A percentile compares a stretch with the other conserved stretches of the same genome.
Evolutionary conservation across 768 basidiomycete genomes (phyloP).

Genomic region (Lactarius hatsudake): DNA sequence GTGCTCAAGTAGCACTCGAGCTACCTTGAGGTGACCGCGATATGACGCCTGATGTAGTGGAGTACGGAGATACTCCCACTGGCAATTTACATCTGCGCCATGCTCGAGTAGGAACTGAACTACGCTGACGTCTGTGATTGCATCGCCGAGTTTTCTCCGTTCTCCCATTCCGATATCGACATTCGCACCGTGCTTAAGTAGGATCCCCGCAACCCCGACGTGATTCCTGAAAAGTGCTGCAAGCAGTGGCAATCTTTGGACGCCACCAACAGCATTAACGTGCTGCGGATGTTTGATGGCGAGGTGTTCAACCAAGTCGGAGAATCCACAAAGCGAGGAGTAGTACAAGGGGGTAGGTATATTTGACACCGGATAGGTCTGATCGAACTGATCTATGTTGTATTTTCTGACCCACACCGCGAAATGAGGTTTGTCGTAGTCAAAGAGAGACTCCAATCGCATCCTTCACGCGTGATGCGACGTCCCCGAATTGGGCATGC

Average conservation of each 20-base stretch:
- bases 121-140: too few relatives aligned
- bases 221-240: not conserved
- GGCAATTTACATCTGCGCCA: too few relatives aligned
- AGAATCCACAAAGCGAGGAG: not conserved
- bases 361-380: not conserved
- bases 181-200: not conserved
- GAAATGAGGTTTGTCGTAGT: not conserved
- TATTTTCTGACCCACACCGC: not conserved
- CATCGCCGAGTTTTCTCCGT: too few relatives aligned
- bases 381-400: not conserved
- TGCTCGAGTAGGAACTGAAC: not conserved
- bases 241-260: not conserved
- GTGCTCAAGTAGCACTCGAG: not conserved
- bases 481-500: not conserved
- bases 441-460: not conserved
- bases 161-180: not conserved
- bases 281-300: not conserved
- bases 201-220: not conserved
- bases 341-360: not conserved
- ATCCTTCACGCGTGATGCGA: not conserved
- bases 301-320: not conserved
- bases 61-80: too few relatives aligned
- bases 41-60: too few relatives aligned
- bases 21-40: too few relatives aligned
- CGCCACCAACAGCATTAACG: not conserved